A percentile compares a stretch with the other conserved stretches of the same genome.
Evolutionary conservation across 2,329 filamentous ascomycete genomes (phyloP).

Genomic region (Claviceps humidiphila): DNA sequence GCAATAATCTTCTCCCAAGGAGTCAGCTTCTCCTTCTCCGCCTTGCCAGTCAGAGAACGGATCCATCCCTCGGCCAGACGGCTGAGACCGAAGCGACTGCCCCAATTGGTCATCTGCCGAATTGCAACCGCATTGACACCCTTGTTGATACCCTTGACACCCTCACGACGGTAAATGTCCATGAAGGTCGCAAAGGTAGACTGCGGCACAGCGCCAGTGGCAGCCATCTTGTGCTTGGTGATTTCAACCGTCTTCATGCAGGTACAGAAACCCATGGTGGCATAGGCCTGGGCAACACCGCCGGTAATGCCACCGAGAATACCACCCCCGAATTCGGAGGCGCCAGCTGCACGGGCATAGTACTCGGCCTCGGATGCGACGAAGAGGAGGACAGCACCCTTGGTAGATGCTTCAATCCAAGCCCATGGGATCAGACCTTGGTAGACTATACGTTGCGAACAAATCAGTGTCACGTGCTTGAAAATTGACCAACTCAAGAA

Average conservation of each 20-base stretch:
- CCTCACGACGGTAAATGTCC: conserved; percentile 90
- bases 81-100: conserved; percentile 85
- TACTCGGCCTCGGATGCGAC: conserved; percentile 97
- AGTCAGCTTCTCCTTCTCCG: conserved; percentile 62
- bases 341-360: conserved; percentile 73
- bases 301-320: conserved; percentile 86
- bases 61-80: conserved; percentile 86
- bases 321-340: conserved; percentile 74
- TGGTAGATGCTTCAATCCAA: conserved; percentile 99
- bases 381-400: conserved; percentile 97
- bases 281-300: conserved; percentile 94
- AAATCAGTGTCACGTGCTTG: no score
- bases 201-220: conserved; percentile 69
- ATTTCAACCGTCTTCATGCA: conserved; percentile 99
- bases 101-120: conserved; percentile 99
- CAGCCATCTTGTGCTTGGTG: conserved; percentile 91
- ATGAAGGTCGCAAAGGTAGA: conserved; percentile 92
- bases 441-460: conserved; percentile 71
- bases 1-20: conserved; percentile 81
- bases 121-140: conserved; percentile 98
- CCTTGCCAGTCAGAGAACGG: conserved; percentile 64
- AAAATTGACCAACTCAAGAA: neutral
- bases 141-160: conserved; percentile 91
- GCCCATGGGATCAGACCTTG: conserved; percentile 99
- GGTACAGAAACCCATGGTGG: conserved; percentile 99